Evolutionary conservation across 1,284 basidiomycete genomes (phyloP).

Genomic region (Acaromyces ingoldii): DNA sequence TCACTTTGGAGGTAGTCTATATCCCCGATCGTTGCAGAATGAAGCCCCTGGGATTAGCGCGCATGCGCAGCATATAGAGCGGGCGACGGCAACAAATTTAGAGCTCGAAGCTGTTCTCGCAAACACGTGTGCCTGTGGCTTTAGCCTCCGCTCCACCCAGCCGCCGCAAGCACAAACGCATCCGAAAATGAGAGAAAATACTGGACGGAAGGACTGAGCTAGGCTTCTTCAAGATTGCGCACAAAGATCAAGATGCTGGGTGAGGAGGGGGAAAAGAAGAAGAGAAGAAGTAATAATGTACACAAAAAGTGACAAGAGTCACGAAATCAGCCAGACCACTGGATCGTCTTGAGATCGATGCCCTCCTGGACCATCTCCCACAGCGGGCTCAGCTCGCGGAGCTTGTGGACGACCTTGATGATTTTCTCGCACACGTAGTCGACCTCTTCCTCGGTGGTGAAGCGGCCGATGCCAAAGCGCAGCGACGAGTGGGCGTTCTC

Average conservation of each 20-base stretch:
- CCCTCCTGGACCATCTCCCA: constrained; percentile 58
- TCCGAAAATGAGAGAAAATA: too few relatives aligned
- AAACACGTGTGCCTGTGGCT: too few relatives aligned
- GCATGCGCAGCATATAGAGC: too few relatives aligned
- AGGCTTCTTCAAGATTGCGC: too few relatives aligned
- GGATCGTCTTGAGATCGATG: constrained; percentile 84
- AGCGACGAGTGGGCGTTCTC: constrained; percentile 97
- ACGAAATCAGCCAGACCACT: constrained; percentile 66
- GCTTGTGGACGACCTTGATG: constrained; percentile 69
- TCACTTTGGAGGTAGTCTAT: too few relatives aligned
- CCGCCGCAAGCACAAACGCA: too few relatives aligned
- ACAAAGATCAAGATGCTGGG: not conserved
- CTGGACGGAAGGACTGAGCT: too few relatives aligned
- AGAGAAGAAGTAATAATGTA: not conserved
- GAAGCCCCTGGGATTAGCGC: too few relatives aligned
- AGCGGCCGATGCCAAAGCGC: constrained; percentile 94
- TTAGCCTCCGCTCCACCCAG: too few relatives aligned
- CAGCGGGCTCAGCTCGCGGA: constrained; percentile 63
- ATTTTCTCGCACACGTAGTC: constrained; percentile 91
- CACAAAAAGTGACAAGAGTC: not conserved
- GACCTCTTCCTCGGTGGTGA: constrained; percentile 95
- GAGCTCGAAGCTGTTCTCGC: too few relatives aligned
- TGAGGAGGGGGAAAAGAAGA: not conserved
- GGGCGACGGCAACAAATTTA: too few relatives aligned
- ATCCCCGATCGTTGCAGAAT: too few relatives aligned